Evolutionary conservation across 164 flowering plant genomes (phyloP).

Genomic region (Taxillus chinensis): DNA sequence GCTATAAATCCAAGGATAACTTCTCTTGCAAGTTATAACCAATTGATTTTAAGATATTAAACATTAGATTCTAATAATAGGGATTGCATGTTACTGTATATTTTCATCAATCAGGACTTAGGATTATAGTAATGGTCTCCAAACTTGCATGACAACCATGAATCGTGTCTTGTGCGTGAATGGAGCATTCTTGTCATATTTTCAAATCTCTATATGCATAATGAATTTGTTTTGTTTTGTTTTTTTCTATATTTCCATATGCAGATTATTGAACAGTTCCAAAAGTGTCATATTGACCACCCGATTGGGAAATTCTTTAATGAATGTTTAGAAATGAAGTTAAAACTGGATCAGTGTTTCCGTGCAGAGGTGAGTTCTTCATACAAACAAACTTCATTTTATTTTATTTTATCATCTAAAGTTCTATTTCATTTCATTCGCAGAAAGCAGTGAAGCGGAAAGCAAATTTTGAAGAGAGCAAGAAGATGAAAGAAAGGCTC

Average conservation of each 20-base stretch:
- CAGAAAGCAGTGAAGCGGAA: constrained; percentile 91
- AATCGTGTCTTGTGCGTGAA: too few species aligned
- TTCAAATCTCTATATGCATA: neutral
- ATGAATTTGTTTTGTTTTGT: too few species aligned
- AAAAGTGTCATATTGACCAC: constrained; percentile 83
- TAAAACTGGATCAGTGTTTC: constrained; percentile 86
- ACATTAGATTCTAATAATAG: too few species aligned
- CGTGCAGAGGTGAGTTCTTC: constrained; percentile 57
- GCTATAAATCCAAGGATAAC: too few species aligned
- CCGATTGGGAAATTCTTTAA: constrained; percentile 79
- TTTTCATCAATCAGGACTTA: too few species aligned
- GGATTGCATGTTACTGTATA: too few species aligned
- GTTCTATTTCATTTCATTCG: neutral
- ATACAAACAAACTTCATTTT: neutral
- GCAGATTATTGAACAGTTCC: constrained; percentile 85
- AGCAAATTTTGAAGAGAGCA: constrained; percentile 88
- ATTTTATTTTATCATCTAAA: neutral
- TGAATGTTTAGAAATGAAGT: constrained; percentile 77
- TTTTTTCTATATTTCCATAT: neutral
- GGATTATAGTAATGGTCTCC: too few species aligned
- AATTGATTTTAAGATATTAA: too few species aligned
- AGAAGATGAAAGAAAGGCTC: constrained; percentile 70
- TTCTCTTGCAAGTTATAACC: too few species aligned
- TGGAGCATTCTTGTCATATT: neutral
- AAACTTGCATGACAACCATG: too few species aligned